Base-by-base conservation (phyloP, 257 asterid genomes). In the Ilex asprella region DNA sequence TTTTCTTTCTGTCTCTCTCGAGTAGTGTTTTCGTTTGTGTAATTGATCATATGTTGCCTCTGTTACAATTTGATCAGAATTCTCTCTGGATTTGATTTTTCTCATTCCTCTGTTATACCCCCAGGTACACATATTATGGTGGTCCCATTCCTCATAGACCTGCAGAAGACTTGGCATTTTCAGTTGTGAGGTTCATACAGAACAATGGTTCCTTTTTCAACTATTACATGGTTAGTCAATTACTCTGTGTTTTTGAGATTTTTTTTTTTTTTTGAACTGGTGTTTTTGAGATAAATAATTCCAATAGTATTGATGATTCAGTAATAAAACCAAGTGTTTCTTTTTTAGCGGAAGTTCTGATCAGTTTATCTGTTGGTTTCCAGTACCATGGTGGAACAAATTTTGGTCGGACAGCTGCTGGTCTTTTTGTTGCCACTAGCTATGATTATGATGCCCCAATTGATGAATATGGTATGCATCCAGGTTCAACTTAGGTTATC, bases 381-480 rank as follows among this genome's bases (percentile, higher is more conserved):
- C 57, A 53, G 57, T 53, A 53, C 30, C 57, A 53, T 53, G 57
- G 57, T 7, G 57, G 57, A 53, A 53, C 57, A n/a, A 53, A 53
- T 53, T 53, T 53, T 53, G 57, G 57, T 21, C 57, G 57, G 57
- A 53, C 57, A 21, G 11, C 57, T 16, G 27, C 57, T 15, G 57
- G 57, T 21, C 57, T 53, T 53, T 53, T 53, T 16, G 30, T 53
- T 53, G 57, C 57, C 57, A 53, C 57, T 14, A 53, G 57, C 57
- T 53, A 53, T 53, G 57, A 53, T 14, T 53, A 53, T 21, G 57
- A 53, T n/a, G 57, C 57, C 15, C 57, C 57, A n/a, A n/a, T 53
- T 53, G 57, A 53, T 53, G 57, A 53, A 53, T 53, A 53, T 21
- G 57, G 57, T 53, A 53, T 15, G 57, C 15, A 14, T 21, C 8